Percentiles rank a stretch among this genome's conserved stretches.
Evolutionary conservation across 2,329 filamentous ascomycete genomes (phyloP).

Genomic region (Aspergillus puulaauensis): DNA sequence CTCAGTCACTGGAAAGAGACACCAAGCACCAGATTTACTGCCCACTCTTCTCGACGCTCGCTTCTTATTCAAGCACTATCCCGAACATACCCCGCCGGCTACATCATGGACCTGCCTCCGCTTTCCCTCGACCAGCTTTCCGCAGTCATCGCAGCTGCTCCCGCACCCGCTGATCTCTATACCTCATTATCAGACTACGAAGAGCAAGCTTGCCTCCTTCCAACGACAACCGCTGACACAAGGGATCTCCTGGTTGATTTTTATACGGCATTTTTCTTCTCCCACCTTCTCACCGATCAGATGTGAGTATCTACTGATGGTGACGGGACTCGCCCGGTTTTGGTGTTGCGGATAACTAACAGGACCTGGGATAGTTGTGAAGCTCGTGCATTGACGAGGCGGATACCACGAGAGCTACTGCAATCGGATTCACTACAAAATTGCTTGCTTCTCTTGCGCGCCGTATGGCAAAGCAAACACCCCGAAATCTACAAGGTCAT

Average conservation of each 20-base stretch:
- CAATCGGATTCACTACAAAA: constrained; percentile 34
- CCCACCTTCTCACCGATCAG: constrained; percentile 40
- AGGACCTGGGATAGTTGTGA: constrained; percentile 29
- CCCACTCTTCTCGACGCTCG: not conserved
- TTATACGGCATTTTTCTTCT: constrained; percentile 41
- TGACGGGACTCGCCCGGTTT: not conserved
- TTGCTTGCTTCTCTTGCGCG: constrained; percentile 35
- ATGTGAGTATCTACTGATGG: constrained; percentile 29
- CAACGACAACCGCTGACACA: constrained; percentile 22
- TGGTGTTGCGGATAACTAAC: not conserved
- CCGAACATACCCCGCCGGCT: not conserved
- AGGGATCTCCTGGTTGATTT: constrained; percentile 35
- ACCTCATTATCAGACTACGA: constrained; percentile 37
- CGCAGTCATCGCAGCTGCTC: constrained; percentile 26
- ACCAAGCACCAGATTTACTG: not conserved
- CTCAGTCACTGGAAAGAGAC: not conserved
- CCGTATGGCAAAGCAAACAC: constrained; percentile 40
- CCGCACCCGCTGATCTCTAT: constrained; percentile 35
- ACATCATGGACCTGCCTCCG: constrained; percentile 29
- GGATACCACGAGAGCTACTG: constrained; percentile 33
- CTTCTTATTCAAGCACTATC: not conserved
- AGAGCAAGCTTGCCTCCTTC: constrained; percentile 32
- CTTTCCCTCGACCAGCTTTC: constrained; percentile 33
- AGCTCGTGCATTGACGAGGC: constrained; percentile 39
- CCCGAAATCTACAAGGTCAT: constrained; percentile 36